Evolutionary conservation across 345 rosid species (phyloP), one percentile per base, ranked within the genome.

Genomic region (Ceriops tagal): DNA sequence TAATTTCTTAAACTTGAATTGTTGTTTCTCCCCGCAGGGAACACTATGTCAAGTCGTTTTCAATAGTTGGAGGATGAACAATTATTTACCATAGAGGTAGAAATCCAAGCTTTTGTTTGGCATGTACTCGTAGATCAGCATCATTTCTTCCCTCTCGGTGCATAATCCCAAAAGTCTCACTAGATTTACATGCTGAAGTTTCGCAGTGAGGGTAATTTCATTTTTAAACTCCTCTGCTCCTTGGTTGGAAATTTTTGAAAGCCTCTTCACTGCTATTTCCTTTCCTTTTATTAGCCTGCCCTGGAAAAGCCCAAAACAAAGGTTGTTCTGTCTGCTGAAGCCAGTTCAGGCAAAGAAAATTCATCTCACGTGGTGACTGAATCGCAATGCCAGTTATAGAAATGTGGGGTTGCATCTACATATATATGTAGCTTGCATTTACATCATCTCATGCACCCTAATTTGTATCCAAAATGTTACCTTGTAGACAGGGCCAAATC

Each of bases 401-500:
- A 13, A 43, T 43, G 18, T 18, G 49, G 5, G 18, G 16, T 39
- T 39, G 11, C 15, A 39, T 3, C 46, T 39, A 39, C 46, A 43
- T 43, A 43, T 43, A 3, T 43, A 39, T 39, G 47, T 39, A 39
- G 47, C 47, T 10, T 39, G 47, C 0, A 39, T 10, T 39, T 39
- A 13, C 49, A 43, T 3, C 18, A 43, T 43, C 49, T 11, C 18
- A 13, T 3, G 16, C 11, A 22, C 24, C 16, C 16, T 13, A 55
- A 9, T 55, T 22, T 3, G 15, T n/a, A 22, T 8, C 15, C 15
- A 3, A n/a, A 53, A 7, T 53, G n/a, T 24, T 52, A 78, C 81
- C 81, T 72, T 77, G 49, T 83, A 79, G n/a, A 84, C 83, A 8
- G 85, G 83, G 37, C 83, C 85, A 71, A 64, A 84, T 31, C 85